phyloP scores from a whole-genome alignment of 23 red algal species.

The Gracilariopsis chorda region DNA sequence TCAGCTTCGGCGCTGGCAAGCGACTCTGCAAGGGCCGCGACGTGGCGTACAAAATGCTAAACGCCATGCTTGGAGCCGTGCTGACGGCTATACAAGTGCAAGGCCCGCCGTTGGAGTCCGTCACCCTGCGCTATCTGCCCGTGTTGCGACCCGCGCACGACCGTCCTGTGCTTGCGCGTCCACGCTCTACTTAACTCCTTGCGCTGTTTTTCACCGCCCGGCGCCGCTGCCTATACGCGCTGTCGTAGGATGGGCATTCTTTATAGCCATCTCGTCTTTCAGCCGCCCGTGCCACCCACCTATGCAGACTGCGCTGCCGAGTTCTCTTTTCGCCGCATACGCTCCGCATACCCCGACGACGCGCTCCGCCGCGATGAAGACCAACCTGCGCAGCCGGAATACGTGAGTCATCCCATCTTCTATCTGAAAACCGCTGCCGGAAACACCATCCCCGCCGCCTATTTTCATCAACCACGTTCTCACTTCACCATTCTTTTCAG shows the following conservation, averaged over 20 bases:
- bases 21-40: background rate
- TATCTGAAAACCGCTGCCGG: constrained; percentile 43
- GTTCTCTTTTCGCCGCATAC: constrained; percentile 28
- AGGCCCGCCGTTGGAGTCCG: background rate
- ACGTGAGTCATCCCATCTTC: constrained; percentile 35
- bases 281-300: constrained; percentile 47
- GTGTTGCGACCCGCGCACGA: background rate
- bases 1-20: constrained; percentile 21
- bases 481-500: constrained; percentile 55
- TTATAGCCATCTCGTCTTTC: constrained; percentile 69
- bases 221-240: background rate
- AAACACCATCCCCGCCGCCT: constrained; percentile 52
- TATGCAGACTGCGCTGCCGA: constrained; percentile 18
- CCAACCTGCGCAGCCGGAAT: background rate
- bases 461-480: constrained; percentile 27
- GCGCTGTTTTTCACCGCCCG: background rate
- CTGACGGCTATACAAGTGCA: background rate
- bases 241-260: constrained; percentile 36
- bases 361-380: background rate
- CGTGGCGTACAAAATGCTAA: constrained; percentile 13
- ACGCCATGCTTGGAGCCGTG: background rate
- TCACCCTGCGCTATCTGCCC: constrained; percentile 9
- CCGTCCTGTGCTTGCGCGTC: background rate
- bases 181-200: background rate
- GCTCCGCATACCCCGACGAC: background rate